Evolutionary conservation across 2,329 filamentous ascomycete genomes (phyloP), one percentile per base, ranked within the genome.

Genomic region (Talaromyces sp.): DNA sequence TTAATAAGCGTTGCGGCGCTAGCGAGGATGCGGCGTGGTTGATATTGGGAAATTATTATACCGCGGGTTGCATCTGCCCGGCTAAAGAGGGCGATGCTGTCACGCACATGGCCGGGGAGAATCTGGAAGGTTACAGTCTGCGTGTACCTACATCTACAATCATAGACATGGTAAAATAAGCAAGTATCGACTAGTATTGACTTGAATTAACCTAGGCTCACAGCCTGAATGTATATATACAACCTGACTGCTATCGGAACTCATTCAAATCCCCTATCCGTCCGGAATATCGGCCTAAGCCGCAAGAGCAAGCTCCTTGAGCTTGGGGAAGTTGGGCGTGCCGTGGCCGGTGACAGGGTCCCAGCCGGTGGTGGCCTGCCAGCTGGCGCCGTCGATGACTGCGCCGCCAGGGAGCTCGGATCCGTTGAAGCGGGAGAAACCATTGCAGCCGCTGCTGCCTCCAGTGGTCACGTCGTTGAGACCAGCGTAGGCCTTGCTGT

Each of bases 381-480:
- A 72, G 1, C 70, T 70, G 3, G 47, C 42, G 10, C 50, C 50
- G 1, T 69, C 68, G 9, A 57, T 65, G 63, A 53, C 28, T 5
- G 50, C 50, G 8, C 50, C 28, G 50, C 50, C 50, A 53, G 50
- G 50, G 14, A 53, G 50, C 27, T 31, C 27, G 10, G 27, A 30
- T 31, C 30, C 27, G 30, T 53, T 53, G 50, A 53, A 53, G 50
- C 50, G 50, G 50, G 27, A 31, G 28, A 7, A 18, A 16, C 50
- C 50, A 31, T 53, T 53, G 50, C 72, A 73, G 2, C 70, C 72
- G 18, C 63, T 58, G 57, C 68, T 72, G 31, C 74, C 72, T 2
- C 74, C 74, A 34, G 76, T 76, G 33, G 73, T 72, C 52, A 82
- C 80, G 18, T 80, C 80, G 3, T 73, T 72, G 1, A 76, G 74